A percentile compares a stretch with the other conserved stretches of the same genome.
phyloP scores from a whole-genome alignment of 2,329 filamentous ascomycete species.

The Colletotrichum noveboracense region DNA sequence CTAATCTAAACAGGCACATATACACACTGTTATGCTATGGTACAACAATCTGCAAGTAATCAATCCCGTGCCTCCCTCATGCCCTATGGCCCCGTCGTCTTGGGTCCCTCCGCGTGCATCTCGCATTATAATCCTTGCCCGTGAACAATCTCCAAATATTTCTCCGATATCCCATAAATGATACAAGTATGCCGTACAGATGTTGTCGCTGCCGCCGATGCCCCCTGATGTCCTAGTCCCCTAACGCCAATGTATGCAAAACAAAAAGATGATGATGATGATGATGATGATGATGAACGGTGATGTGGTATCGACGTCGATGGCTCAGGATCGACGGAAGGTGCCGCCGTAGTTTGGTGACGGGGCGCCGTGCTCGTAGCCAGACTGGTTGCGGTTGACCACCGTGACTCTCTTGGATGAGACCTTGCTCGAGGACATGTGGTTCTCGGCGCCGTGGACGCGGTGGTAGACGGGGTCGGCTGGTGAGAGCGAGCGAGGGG shows the following conservation, averaged over 20 bases:
- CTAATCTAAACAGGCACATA: not conserved
- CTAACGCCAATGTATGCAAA: not conserved
- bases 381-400: conserved; percentile 35
- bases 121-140: not conserved
- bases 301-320: not conserved
- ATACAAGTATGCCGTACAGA: not conserved
- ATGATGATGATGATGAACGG: not conserved
- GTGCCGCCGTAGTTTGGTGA: conserved; percentile 30
- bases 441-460: conserved; percentile 36
- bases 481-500: conserved; percentile 9
- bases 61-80: not conserved
- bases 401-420: conserved; percentile 34
- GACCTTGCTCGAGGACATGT: conserved; percentile 29
- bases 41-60: not conserved
- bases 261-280: not conserved
- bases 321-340: not conserved
- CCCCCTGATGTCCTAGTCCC: not conserved
- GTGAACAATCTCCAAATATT: not conserved
- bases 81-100: not conserved
- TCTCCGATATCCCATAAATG: not conserved
- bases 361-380: conserved; percentile 34
- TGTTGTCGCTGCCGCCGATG: not conserved
- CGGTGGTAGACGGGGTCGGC: conserved; percentile 27
- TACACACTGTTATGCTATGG: not conserved
- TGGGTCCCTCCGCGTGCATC: not conserved